A percentile compares a stretch with the other conserved stretches of the same genome.
These are phyloP conservation scores for Chaetomiaceae sp. DNA, from an alignment of 2,329 filamentous ascomycete species.

Conservation along the genomic window DNA sequence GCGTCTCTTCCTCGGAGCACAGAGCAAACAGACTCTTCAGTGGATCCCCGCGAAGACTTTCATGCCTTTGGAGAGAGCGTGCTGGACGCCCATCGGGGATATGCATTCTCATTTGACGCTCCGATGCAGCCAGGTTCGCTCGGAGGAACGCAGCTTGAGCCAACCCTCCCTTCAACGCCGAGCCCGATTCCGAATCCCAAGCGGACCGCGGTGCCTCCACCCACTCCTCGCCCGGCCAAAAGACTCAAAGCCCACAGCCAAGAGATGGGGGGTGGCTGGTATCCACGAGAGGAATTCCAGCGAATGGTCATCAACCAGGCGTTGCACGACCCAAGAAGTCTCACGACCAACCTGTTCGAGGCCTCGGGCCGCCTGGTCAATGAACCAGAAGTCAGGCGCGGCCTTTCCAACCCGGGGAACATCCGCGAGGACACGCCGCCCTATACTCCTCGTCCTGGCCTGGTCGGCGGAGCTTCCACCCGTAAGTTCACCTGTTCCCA, in stretches of 20 bases:
- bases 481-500: background rate
- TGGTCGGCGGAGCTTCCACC: background rate
- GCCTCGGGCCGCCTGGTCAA: background rate
- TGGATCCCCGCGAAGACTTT: no score
- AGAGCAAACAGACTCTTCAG: no score
- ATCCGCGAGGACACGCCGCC: background rate
- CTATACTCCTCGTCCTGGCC: background rate
- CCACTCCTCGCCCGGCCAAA: conserved; percentile 11
- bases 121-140: background rate
- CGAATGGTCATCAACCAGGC: background rate
- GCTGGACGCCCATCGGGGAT: background rate
- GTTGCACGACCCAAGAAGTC: conserved; percentile 2
- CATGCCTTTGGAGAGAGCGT: background rate
- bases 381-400: background rate
- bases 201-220: conserved; percentile 11
- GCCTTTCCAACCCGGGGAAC: background rate
- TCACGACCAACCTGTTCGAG: conserved; percentile 7
- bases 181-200: conserved; percentile 12
- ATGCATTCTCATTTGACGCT: background rate
- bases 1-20: background rate
- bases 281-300: background rate
- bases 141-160: background rate
- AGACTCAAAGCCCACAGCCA: background rate
- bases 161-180: conserved; percentile 10
- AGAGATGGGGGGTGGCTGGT: background rate